phyloP scores from a whole-genome alignment of 192 early-diverging fungal genomes.

The Coemansia sp. region DNA sequence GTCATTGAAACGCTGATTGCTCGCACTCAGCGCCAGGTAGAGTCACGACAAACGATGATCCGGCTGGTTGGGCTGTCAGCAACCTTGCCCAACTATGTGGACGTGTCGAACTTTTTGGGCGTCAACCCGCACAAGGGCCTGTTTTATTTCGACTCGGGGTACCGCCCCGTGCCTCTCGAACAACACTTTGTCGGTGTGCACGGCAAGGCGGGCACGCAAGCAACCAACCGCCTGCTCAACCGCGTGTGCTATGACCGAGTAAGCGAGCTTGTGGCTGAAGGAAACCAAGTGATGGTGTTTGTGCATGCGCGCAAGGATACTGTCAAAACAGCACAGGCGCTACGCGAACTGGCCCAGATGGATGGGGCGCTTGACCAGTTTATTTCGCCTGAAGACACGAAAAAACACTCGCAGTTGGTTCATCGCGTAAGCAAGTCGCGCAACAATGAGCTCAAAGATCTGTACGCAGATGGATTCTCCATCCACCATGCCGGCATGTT shows the following conservation, averaged over 20 bases:
- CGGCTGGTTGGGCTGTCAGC: constrained; percentile 96
- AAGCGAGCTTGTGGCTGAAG: constrained; percentile 66
- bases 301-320: constrained; percentile 98
- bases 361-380: constrained; percentile 56
- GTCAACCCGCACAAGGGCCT: constrained; percentile 92
- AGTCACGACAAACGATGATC: constrained; percentile 91
- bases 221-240: constrained; percentile 70
- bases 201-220: constrained; percentile 72
- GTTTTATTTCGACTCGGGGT: constrained; percentile 95
- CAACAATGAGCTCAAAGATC: constrained; percentile 85
- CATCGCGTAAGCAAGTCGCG: constrained; percentile 69
- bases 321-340: constrained; percentile 83
- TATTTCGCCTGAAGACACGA: constrained; percentile 24
- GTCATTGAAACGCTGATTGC: constrained; percentile 97
- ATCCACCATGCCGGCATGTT: constrained; percentile 98
- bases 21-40: constrained; percentile 86
- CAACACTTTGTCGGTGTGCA: constrained; percentile 96
- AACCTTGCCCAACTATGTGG: constrained; percentile 96
- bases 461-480: constrained; percentile 79
- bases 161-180: constrained; percentile 92
- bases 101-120: constrained; percentile 89
- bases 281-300: constrained; percentile 99
- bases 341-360: constrained; percentile 70
- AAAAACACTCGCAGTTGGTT: constrained; percentile 52
- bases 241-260: constrained; percentile 84